phyloP scores from a whole-genome alignment of 2,329 filamentous ascomycete species.

The Fonsecaea monophora region DNA sequence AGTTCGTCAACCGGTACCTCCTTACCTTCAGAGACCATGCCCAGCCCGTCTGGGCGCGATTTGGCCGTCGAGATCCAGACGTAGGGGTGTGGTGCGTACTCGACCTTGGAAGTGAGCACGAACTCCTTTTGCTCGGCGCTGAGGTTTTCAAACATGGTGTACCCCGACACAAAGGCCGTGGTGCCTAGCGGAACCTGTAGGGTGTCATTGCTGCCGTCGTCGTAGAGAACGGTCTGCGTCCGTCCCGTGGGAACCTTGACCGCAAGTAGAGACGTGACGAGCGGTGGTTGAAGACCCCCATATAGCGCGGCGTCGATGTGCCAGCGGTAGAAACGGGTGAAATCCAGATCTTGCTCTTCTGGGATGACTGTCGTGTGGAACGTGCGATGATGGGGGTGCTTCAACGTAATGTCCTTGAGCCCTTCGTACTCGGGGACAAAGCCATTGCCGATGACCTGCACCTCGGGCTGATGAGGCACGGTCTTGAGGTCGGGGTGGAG shows the following conservation, averaged over 20 bases:
- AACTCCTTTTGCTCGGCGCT: conserved; percentile 71
- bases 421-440: conserved; percentile 73
- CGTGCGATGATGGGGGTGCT: conserved; percentile 77
- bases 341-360: conserved; percentile 63
- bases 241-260: conserved; percentile 73
- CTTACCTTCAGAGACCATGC: conserved; percentile 69
- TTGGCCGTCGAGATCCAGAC: conserved; percentile 78
- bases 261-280: conserved; percentile 74
- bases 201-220: conserved; percentile 72
- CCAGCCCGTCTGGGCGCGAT: conserved; percentile 72
- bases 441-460: conserved; percentile 81
- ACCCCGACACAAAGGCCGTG: conserved; percentile 75
- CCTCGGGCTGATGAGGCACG: conserved; percentile 78
- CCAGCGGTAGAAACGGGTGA: conserved; percentile 58
- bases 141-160: conserved; percentile 72
- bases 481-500: conserved; percentile 82
- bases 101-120: conserved; percentile 69
- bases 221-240: conserved; percentile 72
- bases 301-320: conserved; percentile 59
- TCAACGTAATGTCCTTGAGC: conserved; percentile 69
- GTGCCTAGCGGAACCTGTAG: conserved; percentile 74
- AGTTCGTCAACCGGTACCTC: conserved; percentile 68
- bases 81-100: conserved; percentile 81
- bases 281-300: conserved; percentile 71
- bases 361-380: conserved; percentile 73